A percentile compares a stretch with the other conserved stretches of the same genome.
phyloP scores from a whole-genome alignment of 345 rosid species.

The Eucalyptus regnans region DNA sequence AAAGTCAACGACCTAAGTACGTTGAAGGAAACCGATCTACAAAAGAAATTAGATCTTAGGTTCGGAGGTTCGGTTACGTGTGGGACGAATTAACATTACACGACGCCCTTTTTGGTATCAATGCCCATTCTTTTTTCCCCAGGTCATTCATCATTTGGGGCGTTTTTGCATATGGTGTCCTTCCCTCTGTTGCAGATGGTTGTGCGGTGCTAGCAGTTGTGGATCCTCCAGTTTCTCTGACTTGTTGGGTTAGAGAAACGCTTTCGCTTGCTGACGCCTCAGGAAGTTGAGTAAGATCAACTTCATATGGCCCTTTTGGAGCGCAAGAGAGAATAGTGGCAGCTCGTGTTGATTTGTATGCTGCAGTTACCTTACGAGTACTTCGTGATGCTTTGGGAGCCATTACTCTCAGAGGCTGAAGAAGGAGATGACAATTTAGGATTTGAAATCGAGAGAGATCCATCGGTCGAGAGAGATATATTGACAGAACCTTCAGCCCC shows the following conservation, averaged over 20 bases:
- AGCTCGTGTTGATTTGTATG: too few species aligned
- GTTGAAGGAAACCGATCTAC: too few species aligned
- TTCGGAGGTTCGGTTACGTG: background rate
- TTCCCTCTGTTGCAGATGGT: background rate
- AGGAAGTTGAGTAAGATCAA: background rate
- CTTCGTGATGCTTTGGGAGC: background rate
- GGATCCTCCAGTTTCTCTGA: background rate
- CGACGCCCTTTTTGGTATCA: background rate
- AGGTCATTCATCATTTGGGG: background rate
- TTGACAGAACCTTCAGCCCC: background rate
- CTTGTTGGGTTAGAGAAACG: background rate
- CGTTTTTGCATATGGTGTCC: background rate
- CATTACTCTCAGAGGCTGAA: background rate
- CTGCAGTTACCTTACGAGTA: background rate
- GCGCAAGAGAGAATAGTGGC: background rate
- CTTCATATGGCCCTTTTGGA: background rate
- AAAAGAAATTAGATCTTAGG: background rate
- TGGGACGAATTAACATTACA: background rate
- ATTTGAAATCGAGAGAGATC: background rate
- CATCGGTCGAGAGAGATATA: too few species aligned
- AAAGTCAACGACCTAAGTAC: background rate
- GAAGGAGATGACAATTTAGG: background rate
- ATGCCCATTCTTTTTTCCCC: background rate
- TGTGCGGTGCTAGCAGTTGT: background rate
- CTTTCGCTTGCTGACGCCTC: background rate